Percentiles rank a stretch among this genome's conserved stretches.
These are phyloP conservation scores for Aspergillus aculeatinus DNA, from an alignment of 2,329 filamentous ascomycete genomes.

Conservation along the genomic window DNA sequence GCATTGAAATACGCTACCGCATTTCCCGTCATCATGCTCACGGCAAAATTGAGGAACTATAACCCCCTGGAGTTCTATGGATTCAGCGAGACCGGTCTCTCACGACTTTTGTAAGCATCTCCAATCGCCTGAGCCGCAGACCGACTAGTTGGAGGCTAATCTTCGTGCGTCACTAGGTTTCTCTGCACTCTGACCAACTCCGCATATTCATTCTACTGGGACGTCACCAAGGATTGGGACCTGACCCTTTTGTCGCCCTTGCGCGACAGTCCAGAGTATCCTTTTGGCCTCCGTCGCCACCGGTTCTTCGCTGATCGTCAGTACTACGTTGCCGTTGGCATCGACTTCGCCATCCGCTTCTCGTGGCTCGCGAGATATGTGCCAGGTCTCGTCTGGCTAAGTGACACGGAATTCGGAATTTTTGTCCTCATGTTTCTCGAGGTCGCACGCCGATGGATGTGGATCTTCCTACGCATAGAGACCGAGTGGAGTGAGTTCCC, in stretches of 20 bases:
- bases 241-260: constrained; percentile 71
- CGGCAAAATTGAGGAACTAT: constrained; percentile 68
- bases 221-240: constrained; percentile 95
- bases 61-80: constrained; percentile 51
- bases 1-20: constrained; percentile 92
- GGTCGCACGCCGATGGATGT: constrained; percentile 86
- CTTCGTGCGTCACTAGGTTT: constrained; percentile 54
- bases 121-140: too few relatives aligned
- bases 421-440: constrained; percentile 86
- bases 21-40: constrained; percentile 85
- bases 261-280: constrained; percentile 63
- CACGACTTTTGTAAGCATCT: constrained; percentile 53
- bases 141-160: background rate
- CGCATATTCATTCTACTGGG: constrained; percentile 97
- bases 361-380: constrained; percentile 90
- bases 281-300: constrained; percentile 73
- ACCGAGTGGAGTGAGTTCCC: constrained; percentile 74
- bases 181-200: constrained; percentile 77
- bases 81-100: constrained; percentile 56
- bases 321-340: constrained; percentile 77
- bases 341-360: constrained; percentile 80
- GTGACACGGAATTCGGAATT: constrained; percentile 83
- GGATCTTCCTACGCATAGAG: constrained; percentile 95
- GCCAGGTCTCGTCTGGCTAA: constrained; percentile 76
- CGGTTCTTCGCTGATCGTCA: constrained; percentile 71